Conservation (phyloP, 768 basidiomycete species). For the Amanita fuliginea region DNA sequence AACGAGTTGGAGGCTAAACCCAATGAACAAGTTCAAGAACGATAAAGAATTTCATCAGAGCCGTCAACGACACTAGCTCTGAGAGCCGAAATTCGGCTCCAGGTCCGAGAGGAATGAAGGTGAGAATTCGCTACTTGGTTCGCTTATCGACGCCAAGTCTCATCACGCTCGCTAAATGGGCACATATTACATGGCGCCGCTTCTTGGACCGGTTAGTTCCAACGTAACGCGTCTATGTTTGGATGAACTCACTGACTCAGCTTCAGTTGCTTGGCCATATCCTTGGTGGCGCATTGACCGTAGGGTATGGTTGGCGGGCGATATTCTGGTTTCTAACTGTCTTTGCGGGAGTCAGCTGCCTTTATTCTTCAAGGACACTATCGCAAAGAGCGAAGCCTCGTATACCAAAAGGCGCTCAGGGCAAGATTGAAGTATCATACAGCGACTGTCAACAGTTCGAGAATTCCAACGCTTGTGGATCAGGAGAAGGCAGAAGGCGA, state of each 20-base stretch:
- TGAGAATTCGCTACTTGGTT: constrained; percentile 6
- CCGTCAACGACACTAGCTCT: too few species aligned
- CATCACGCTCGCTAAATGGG: constrained; percentile 41
- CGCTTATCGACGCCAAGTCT: not conserved
- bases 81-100: too few species aligned
- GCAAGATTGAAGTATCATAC: constrained; percentile 19
- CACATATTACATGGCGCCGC: constrained; percentile 68
- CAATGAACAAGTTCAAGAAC: too few species aligned
- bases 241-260: not conserved
- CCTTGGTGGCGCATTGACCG: constrained; percentile 57
- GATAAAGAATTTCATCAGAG: too few species aligned
- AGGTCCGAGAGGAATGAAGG: constrained; percentile 52
- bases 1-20: too few species aligned
- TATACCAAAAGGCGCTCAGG: constrained; percentile 60
- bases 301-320: constrained; percentile 65
- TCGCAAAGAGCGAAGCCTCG: constrained; percentile 68
- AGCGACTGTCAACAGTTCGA: constrained; percentile 14
- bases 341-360: constrained; percentile 40
- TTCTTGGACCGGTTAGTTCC: constrained; percentile 49
- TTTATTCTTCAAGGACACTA: constrained; percentile 85
- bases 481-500: constrained; percentile 5
- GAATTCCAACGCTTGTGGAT: constrained; percentile 11
- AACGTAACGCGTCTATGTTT: not conserved
- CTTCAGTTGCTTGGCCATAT: constrained; percentile 52
- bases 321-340: constrained; percentile 77